Evolutionary conservation across 2,329 filamentous ascomycete genomes (phyloP).

Genomic region (Colletotrichum godetiae): DNA sequence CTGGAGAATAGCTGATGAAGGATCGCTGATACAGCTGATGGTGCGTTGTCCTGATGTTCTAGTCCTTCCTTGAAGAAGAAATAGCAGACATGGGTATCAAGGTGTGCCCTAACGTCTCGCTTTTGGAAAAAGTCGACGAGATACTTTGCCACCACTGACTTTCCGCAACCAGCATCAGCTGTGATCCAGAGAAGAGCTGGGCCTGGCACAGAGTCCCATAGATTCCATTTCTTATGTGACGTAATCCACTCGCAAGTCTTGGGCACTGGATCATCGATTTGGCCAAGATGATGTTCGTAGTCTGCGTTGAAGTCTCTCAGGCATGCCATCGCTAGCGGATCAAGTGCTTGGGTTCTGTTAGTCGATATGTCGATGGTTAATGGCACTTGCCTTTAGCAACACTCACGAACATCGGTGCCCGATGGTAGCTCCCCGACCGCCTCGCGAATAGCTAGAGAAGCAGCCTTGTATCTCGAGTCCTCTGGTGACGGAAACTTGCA

Average conservation of each 20-base stretch:
- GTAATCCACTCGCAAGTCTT: neutral
- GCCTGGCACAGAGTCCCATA: neutral
- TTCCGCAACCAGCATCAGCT: neutral
- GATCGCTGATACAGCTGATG: neutral
- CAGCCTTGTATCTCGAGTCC: neutral
- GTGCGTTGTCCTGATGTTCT: neutral
- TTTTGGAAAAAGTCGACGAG: neutral
- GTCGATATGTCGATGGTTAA: neutral
- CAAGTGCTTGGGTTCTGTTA: neutral
- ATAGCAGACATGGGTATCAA: neutral
- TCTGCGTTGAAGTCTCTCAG: neutral
- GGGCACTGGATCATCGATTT: neutral
- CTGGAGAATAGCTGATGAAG: neutral
- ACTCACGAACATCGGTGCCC: neutral
- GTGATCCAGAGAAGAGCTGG: neutral
- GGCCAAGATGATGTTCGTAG: neutral
- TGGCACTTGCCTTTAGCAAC: rapidly evolving
- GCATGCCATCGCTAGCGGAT: neutral
- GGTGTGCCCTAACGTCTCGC: neutral
- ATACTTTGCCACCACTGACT: neutral
- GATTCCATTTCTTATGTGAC: neutral
- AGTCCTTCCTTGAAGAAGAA: neutral
- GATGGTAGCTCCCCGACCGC: no score
- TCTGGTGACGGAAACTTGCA: neutral
- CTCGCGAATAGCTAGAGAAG: neutral